Base-by-base conservation (phyloP, 192 early-diverging fungal genomes). In the Linnemannia zychae region DNA sequence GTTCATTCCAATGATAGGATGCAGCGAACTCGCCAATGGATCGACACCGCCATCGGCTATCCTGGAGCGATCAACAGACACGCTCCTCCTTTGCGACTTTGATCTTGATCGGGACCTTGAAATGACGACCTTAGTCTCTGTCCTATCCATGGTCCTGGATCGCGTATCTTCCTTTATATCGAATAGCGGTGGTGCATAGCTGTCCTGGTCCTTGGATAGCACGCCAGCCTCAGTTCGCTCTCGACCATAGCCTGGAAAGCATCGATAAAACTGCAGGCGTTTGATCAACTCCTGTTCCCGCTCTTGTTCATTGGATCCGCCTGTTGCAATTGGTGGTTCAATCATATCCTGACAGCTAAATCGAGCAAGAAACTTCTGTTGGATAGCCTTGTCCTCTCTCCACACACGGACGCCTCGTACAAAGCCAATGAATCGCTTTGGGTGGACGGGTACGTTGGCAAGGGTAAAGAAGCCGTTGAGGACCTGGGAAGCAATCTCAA, bases 401-500 rank as follows among this genome's bases (percentile, higher is more conserved):
- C 76, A 75, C 22, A 82, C 50, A 28, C 67, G 31, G 38, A 66
- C 20, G 7, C 80, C 86, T 34, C 72, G 77, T 24, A 87, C 67
- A 22, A 78, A 63, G 11, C 80, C 86, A n/a, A 78, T 33, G n/a
- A 87, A 60, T 52, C 86, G 48, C 33, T 87, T 81, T n/a, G 86
- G 86, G 31, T 82, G 71, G 17, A 87, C 80, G 40, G 80, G 80
- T 6, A 87, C 81, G 57, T 82, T 82, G 68, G 81, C 81, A 7
- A 87, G 40, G 15, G 86, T 82, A 44, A 87, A 87, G 68, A 87
- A 79, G 5, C 86, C 86, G 69, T 87, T 87, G 31, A 82, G 77
- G 17, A 87, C 86, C 38, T 87, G 86, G 11, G 86, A 87, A 11
- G 86, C 78, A 65, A 87, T 82, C 72, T 87, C 86, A 22, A 87